Evolutionary conservation across 331 rosid species (phyloP), one percentile per base, ranked within the genome.

Genomic region (Rhamnella rubrinervis): DNA sequence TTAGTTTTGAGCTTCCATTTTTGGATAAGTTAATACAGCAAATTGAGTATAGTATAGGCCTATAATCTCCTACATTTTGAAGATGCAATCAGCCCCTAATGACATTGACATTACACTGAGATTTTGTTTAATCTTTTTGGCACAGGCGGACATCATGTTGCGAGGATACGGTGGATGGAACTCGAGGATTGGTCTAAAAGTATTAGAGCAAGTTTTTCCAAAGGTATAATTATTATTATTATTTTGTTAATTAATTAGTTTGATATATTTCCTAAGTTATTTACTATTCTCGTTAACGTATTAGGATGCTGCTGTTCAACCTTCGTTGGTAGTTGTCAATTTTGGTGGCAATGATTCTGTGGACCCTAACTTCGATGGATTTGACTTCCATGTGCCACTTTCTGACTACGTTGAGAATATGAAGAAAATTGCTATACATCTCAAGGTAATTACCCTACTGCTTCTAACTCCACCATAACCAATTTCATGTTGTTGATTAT

Each of bases 281-380:
- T 31, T 31, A 31, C 4, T 31, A 31, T 31, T 0, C 5, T 31
- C 5, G 4, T 4, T 4, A 60, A 74, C 39, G 35, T 65, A 90
- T 31, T 31, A 31, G 98, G 85, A 85, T 68, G 85, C 84, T 2
- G 40, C 55, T 12, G 50, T 71, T 14, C 97, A 93, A 68, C 98
- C 98, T 39, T 83, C 92, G 2, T 61, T 93, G 80, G 87, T 93
- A 55, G 87, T 93, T 20, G 89, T 88, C 70, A 90, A 93, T 62
- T 93, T 93, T 56, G 98, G 98, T 7, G 97, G 98, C 7, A 93
- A 91, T 65, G 98, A 93, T 78, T 82, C 96, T 13, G 50, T 74
- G 59, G 75, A 18, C 46, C 85, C 96, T 60, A 31, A 31, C 35
- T 0, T 4, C 0, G 35, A 31, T 31, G 35, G 35, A 31, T 31